A percentile compares a stretch with the other conserved stretches of the same genome.
phyloP scores from a whole-genome alignment of 179 eudicot species.

The Beta lomatogona region DNA sequence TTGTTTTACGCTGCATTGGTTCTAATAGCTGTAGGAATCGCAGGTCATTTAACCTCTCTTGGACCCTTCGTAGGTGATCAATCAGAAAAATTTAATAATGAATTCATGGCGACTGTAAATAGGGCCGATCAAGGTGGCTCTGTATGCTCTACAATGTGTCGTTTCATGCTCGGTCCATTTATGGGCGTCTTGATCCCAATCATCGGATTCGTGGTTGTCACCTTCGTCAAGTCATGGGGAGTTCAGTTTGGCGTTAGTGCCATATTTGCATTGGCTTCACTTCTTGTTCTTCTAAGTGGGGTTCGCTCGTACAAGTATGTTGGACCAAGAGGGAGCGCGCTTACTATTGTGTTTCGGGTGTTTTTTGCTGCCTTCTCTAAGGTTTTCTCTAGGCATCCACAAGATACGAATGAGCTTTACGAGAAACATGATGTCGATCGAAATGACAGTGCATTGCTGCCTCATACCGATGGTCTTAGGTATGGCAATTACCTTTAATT shows the following conservation, averaged over 20 bases:
- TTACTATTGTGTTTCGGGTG: constrained; percentile 41
- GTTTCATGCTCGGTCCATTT: constrained; percentile 17
- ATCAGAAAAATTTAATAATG: background rate
- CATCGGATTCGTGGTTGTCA: constrained; percentile 36
- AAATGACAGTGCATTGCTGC: background rate
- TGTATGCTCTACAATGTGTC: background rate
- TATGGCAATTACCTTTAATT: background rate
- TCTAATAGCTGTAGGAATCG: constrained; percentile 38
- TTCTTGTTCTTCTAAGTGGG: constrained; percentile 38
- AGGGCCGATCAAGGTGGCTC: too few species aligned
- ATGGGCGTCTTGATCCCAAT: constrained; percentile 23
- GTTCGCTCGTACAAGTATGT: constrained; percentile 22
- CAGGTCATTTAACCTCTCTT: constrained; percentile 36
- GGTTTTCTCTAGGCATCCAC: constrained; percentile 20
- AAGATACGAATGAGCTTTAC: constrained; percentile 29
- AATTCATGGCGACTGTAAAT: background rate
- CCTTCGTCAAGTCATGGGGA: constrained; percentile 53
- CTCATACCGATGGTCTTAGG: constrained; percentile 43
- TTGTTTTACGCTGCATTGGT: constrained; percentile 41
- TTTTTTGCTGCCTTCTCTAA: constrained; percentile 38
- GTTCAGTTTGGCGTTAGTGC: constrained; percentile 50
- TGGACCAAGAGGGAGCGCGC: constrained; percentile 40
- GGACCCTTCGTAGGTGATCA: constrained; percentile 17
- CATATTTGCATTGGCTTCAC: constrained; percentile 33
- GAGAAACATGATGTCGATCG: constrained; percentile 4